Base-by-base conservation (phyloP, 176 grass and related monocot species). In the Oryza glaberrima region DNA sequence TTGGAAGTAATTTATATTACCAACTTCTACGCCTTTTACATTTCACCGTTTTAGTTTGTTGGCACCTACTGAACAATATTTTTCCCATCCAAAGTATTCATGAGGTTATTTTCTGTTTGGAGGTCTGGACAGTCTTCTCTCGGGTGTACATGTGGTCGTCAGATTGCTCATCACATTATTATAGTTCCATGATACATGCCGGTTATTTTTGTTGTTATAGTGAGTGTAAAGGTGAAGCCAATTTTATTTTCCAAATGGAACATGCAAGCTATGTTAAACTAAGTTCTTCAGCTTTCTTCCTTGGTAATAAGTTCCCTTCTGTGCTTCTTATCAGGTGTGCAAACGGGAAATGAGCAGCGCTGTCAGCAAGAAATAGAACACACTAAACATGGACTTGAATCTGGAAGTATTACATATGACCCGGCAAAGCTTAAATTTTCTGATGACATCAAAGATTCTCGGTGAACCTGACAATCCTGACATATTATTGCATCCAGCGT, bases 341-440 rank as follows among this genome's bases (percentile, higher is more conserved):
- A 94, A 30, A 84, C 76, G 32, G 85, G 92, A 91, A 99, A 99
- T 91, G 96, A 99, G 30, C 91, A 99, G 69, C 91, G 88, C 12
- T 99, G 96, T 73, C 93, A 96, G 58, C 93, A 94, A 84, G 96
- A 99, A 91, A 91, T 96, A 91, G 92, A 94, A 76, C 90, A 96
- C 69, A 94, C 92, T 86, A 94, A 83, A 65, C 86, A 78, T 83
- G 82, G 75, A 82, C 80, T 99, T 83, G 91, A 96, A 84, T 96
- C 96, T 45, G 90, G 96, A 88, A 96, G 66, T 48, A 92, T 90
- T 69, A 84, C 90, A 77, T 88, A 83, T 82, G 91, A 94, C 67
- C 87, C 96, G 54, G 87, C 88, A 87, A 79, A 90, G 67, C 72
- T 92, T n/a, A 92, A 91, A 89, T 99, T 96, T 92, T 94, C 96